phyloP scores from a whole-genome alignment of 768 basidiomycete genomes.

The Mycena leptocephala region DNA sequence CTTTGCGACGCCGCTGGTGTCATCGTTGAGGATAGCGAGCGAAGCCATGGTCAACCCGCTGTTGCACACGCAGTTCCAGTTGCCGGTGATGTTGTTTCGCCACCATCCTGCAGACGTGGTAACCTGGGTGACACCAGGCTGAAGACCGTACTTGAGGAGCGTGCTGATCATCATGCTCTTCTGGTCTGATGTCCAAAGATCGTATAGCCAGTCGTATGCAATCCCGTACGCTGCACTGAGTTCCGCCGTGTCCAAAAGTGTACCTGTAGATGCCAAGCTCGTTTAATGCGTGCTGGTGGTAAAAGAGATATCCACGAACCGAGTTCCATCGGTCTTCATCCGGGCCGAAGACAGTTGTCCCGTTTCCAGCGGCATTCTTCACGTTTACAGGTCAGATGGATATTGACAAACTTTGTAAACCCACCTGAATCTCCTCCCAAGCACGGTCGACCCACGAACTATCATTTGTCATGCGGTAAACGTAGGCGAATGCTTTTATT shows the following conservation, averaged over 20 bases:
- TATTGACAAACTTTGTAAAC: conserved; percentile 39
- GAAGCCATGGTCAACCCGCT: conserved; percentile 91
- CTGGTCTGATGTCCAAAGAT: conserved; percentile 84
- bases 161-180: conserved; percentile 77
- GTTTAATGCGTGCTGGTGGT: neutral
- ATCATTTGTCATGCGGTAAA: conserved; percentile 92
- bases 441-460: conserved; percentile 92
- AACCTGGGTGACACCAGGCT: conserved; percentile 73
- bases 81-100: conserved; percentile 81
- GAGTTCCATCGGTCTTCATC: conserved; percentile 86
- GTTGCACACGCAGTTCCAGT: conserved; percentile 99
- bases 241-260: conserved; percentile 97
- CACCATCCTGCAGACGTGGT: conserved; percentile 81
- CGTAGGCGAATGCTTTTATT: conserved; percentile 95
- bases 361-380: conserved; percentile 83
- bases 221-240: conserved; percentile 90
- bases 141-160: conserved; percentile 86
- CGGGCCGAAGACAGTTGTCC: conserved; percentile 78
- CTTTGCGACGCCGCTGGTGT: conserved; percentile 81
- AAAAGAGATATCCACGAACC: neutral
- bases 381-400: neutral
- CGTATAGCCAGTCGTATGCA: conserved; percentile 97
- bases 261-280: neutral
- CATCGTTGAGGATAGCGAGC: conserved; percentile 91
- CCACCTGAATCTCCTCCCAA: conserved; percentile 87